phyloP scores from a whole-genome alignment of 2,329 filamentous ascomycete species.

The Trichothecium sympodiale region DNA sequence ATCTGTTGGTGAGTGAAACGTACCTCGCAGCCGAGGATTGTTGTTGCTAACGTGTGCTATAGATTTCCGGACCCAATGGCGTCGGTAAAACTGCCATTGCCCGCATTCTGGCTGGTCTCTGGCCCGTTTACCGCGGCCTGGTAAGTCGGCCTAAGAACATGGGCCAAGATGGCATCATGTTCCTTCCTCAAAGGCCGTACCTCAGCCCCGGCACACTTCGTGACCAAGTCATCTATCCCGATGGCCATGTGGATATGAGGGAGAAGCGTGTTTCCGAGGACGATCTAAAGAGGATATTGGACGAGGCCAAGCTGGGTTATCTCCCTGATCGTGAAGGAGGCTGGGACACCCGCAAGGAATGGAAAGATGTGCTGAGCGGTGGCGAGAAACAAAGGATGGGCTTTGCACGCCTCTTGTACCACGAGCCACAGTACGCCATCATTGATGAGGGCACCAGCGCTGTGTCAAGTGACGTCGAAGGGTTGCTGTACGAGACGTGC shows the following conservation, averaged over 20 bases:
- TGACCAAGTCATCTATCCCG: conserved; percentile 96
- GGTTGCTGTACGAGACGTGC: conserved; percentile 80
- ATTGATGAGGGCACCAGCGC: conserved; percentile 94
- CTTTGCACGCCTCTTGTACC: conserved; percentile 82
- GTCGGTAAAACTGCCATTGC: conserved; percentile 86
- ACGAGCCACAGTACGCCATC: conserved; percentile 89
- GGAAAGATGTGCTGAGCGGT: conserved; percentile 95
- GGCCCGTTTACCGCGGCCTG: conserved; percentile 90
- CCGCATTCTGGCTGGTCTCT: conserved; percentile 80
- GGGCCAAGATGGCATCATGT: conserved; percentile 93
- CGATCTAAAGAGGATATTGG: conserved; percentile 67
- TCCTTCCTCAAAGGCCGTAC: conserved; percentile 88
- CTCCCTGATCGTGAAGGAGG: conserved; percentile 86
- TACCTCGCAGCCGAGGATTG: neutral
- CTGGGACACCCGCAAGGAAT: conserved; percentile 94
- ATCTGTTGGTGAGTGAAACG: conserved; percentile 52
- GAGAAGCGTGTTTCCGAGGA: conserved; percentile 66
- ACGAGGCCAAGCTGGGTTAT: conserved; percentile 79
- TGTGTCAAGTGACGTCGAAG: conserved; percentile 89
- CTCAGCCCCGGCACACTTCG: conserved; percentile 84
- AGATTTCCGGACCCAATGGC: conserved; percentile 88
- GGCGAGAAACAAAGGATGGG: conserved; percentile 96
- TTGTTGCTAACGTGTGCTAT: neutral
- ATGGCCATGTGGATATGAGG: conserved; percentile 89
- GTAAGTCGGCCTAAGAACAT: conserved; percentile 74